A percentile compares a stretch with the other conserved stretches of the same genome.
Conservation (phyloP, 208 protist genomes). For the Herpetomonas samuelpessoai region DNA sequence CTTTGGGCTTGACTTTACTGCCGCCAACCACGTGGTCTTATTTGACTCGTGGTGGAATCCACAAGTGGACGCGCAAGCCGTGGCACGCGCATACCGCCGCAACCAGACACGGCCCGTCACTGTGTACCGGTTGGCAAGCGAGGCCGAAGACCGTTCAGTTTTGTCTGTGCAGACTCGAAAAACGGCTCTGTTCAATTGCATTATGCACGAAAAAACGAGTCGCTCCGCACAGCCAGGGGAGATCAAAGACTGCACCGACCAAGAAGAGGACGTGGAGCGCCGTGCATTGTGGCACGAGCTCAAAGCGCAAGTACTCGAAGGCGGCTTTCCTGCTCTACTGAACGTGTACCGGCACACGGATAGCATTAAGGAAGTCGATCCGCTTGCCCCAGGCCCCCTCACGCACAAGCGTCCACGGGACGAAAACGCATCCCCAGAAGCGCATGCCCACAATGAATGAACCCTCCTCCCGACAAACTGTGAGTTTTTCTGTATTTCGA, state of each 20-base stretch:
- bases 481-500: too few species aligned
- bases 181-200: constrained; percentile 71
- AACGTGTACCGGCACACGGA: constrained; percentile 64
- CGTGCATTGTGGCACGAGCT: constrained; percentile 55
- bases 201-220: constrained; percentile 68
- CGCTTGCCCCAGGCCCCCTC: too few species aligned
- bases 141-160: constrained; percentile 45
- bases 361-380: constrained; percentile 21
- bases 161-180: constrained; percentile 70
- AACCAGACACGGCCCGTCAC: constrained; percentile 96
- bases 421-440: too few species aligned
- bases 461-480: too few species aligned
- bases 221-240: constrained; percentile 42
- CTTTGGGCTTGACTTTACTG: constrained; percentile 98
- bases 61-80: constrained; percentile 97
- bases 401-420: too few species aligned
- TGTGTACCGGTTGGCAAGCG: constrained; percentile 95
- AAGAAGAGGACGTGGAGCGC: constrained; percentile 46
- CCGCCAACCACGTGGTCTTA: constrained; percentile 98
- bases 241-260: constrained; percentile 53
- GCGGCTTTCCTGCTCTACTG: constrained; percentile 33
- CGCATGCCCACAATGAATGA: too few species aligned
- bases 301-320: constrained; percentile 40
- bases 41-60: constrained; percentile 99
- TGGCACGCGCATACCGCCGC: constrained; percentile 96